These are phyloP conservation scores for Arabidopsis suecica DNA, from an alignment of 345 rosid genomes.

Conservation along the genomic window DNA sequence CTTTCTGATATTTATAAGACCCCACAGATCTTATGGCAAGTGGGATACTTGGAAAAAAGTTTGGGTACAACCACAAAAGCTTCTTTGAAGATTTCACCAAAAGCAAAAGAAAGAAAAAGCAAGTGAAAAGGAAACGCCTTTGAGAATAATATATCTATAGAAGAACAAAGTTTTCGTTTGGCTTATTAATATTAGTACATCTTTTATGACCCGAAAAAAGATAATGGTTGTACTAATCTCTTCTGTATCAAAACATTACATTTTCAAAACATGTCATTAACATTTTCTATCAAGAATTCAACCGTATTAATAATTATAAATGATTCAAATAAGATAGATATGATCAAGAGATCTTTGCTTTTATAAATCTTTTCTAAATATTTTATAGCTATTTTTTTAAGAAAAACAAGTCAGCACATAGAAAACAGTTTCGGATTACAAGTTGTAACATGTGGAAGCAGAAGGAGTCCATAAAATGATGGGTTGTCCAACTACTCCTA, in stretches of 20 bases:
- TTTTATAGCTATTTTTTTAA: not conserved
- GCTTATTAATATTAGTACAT: slow-evolving; percentile 32
- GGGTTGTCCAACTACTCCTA: slow-evolving; percentile 32
- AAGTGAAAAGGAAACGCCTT: slow-evolving; percentile 26
- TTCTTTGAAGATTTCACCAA: slow-evolving; percentile 44
- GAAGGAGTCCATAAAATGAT: slow-evolving; percentile 30
- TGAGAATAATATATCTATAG: slow-evolving; percentile 19
- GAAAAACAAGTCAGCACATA: not conserved
- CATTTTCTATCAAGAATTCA: not conserved
- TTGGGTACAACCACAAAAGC: slow-evolving; percentile 43
- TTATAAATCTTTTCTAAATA: too few species aligned
- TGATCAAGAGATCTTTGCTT: too few species aligned
- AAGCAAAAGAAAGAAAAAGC: slow-evolving; percentile 34
- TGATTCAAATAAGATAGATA: not conserved
- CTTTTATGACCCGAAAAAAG: not conserved
- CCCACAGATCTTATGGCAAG: slow-evolving; percentile 55
- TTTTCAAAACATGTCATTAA: not conserved
- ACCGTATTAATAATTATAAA: not conserved
- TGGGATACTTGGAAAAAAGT: slow-evolving; percentile 46
- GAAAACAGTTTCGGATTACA: not conserved
- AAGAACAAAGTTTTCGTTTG: slow-evolving; percentile 42
- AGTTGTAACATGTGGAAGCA: not conserved
- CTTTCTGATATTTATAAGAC: slow-evolving; percentile 39
- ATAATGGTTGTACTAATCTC: not conserved
- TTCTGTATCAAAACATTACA: not conserved